Percentiles rank a stretch among this genome's conserved stretches.
Evolutionary conservation across 1,284 basidiomycete genomes (phyloP).

Genomic region (Apiotrichum akiyoshidainum): DNA sequence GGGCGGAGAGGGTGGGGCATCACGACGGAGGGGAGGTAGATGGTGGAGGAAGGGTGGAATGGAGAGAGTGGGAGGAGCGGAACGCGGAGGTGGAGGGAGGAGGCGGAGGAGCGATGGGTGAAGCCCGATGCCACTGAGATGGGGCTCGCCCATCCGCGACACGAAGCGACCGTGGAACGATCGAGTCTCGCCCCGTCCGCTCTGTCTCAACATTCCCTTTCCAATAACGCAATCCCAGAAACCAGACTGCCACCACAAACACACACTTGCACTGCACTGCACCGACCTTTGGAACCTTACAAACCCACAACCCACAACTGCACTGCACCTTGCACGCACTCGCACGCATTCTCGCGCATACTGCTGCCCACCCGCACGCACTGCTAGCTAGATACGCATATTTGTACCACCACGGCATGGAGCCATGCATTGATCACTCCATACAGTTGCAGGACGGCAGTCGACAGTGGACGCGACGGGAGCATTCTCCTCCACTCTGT

Average conservation of each 20-base stretch:
- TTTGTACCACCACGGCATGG: background rate
- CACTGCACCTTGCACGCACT: too few relatives aligned
- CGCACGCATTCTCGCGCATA: too few relatives aligned
- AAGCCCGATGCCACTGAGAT: too few relatives aligned
- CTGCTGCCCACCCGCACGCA: background rate
- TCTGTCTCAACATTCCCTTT: too few relatives aligned
- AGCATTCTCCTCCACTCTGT: too few relatives aligned
- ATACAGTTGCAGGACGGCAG: background rate
- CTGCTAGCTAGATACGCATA: background rate
- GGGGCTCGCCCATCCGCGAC: too few relatives aligned
- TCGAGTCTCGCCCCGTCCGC: too few relatives aligned
- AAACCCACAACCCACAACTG: background rate
- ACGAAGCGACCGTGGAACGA: too few relatives aligned
- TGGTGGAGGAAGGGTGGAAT: background rate
- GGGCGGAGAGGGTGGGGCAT: conserved; percentile 29
- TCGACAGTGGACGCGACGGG: background rate
- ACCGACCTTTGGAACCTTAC: background rate
- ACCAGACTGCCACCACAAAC: background rate
- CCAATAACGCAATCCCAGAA: too few relatives aligned
- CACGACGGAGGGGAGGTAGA: conserved; percentile 1
- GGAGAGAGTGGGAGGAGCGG: background rate
- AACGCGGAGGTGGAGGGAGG: too few relatives aligned
- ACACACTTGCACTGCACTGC: background rate
- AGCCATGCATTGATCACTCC: background rate
- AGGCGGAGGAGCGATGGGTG: too few relatives aligned